Evolutionary conservation across 345 rosid species (phyloP).

Genomic region (Acer campestre): DNA sequence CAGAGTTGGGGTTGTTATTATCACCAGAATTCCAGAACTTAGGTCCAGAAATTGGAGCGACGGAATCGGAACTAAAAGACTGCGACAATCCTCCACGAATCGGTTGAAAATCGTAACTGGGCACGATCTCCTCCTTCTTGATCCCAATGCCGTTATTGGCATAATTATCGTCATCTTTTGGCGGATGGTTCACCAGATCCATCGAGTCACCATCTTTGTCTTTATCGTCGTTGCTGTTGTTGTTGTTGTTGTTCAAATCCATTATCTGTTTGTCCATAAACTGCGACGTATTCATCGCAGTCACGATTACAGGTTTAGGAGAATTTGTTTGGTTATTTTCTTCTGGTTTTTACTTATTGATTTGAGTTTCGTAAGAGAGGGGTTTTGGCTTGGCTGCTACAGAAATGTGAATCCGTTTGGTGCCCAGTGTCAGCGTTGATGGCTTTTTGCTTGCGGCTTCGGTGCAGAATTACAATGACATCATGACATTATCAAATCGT

Average conservation of each 20-base stretch:
- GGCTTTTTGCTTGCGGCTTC: too few relatives aligned
- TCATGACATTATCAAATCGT: too few relatives aligned
- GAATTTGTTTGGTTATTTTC: not conserved
- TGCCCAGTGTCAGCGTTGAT: too few relatives aligned
- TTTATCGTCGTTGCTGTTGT: not conserved
- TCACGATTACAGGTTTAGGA: not conserved
- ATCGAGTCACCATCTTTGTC: constrained; percentile 38
- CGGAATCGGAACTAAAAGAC: constrained; percentile 24
- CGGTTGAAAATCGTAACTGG: constrained; percentile 91
- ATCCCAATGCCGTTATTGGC: constrained; percentile 28
- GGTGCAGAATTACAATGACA: too few relatives aligned
- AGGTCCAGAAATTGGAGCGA: constrained; percentile 30
- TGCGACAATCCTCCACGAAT: constrained; percentile 59
- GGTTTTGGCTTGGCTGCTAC: not conserved
- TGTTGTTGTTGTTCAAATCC: constrained; percentile 48
- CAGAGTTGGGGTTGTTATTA: constrained; percentile 29
- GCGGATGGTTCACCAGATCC: constrained; percentile 58
- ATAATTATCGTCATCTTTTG: constrained; percentile 38
- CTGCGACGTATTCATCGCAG: constrained; percentile 61
- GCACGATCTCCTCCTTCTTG: constrained; percentile 67
- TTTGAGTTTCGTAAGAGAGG: not conserved
- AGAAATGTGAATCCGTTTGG: not conserved
- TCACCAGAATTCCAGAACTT: constrained; percentile 61
- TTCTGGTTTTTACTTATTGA: not conserved
- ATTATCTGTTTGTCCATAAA: constrained; percentile 83